Base-by-base conservation (phyloP, 441 rosid species). In the Pelargonium cotyledonis region DNA sequence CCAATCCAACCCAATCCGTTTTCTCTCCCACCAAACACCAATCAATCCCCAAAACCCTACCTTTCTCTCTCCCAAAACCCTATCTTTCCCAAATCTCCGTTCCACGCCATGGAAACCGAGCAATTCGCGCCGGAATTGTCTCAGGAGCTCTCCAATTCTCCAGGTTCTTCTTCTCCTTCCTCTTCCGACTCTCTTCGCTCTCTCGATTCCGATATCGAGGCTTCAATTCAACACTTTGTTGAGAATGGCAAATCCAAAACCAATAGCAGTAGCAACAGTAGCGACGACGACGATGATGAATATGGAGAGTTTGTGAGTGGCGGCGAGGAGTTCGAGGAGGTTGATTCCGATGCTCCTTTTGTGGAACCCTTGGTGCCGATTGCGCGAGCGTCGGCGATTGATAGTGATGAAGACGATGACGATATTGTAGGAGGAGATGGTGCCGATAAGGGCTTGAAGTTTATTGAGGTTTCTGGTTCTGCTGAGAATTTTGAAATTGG, bases 361-460 rank as follows among this genome's bases (percentile, higher is more conserved):
- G 23, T 16, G 23, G 61, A 55, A 6, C 18, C 61, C 21, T 16
- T 23, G 61, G 61, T 55, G 19, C 61, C 61, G 0, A 23, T 55
- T 16, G 61, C 21, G 6, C 61, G 61, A 55, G 61, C 6, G 15
- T 55, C 61, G 61, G 19, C 23, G 26, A 55, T 55, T 55, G 61
- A 55, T 55, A 55, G 61, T 55, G 61, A 55, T 55, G 15, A 47
- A 10, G 55, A 47, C 5, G 61, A 55, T n/a, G 61, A 55, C 15
- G 61, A 55, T 55, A 18, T 55, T 55, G 61, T 55, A 6, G 61
- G 61, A 55, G 61, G 61, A 14, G 61, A 16, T 55, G 61, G 19
- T 55, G 16, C 61, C 8, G 61, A 8, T 16, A 16, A 55, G 61
- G 61, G 61, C 18, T 55, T 55, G 61, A 55, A 55, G 61, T 4